Conservation (phyloP, 2,329 filamentous ascomycete genomes). For the Ophiosphaerella herpotricha region DNA sequence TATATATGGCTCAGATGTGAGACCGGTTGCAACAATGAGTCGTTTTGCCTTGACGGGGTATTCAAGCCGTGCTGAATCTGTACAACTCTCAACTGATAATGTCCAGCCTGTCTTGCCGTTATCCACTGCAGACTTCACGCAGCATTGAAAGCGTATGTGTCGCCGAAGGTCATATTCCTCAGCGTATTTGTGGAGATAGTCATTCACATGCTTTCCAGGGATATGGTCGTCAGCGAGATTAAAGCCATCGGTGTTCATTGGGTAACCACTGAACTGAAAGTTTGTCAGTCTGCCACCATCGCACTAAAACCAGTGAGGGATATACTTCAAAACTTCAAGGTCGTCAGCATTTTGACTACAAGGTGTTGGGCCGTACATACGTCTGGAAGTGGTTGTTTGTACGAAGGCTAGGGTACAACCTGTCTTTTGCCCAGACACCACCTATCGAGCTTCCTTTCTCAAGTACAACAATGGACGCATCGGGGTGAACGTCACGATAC, state of each 20-base stretch:
- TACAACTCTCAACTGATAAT: conserved; percentile 12
- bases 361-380: conserved; percentile 19
- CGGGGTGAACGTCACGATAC: conserved; percentile 51
- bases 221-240: conserved; percentile 59
- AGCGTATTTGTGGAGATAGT: conserved; percentile 57
- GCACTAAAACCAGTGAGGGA: neutral
- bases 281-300: neutral
- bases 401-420: conserved; percentile 50
- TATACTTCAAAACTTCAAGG: conserved; percentile 19
- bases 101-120: conserved; percentile 29
- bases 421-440: conserved; percentile 51
- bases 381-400: conserved; percentile 52
- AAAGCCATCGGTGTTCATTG: conserved; percentile 34
- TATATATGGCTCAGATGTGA: conserved; percentile 63
- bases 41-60: conserved; percentile 45
- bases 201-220: conserved; percentile 60
- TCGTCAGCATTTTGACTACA: conserved; percentile 2
- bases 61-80: neutral
- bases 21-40: conserved; percentile 65
- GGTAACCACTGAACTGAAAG: conserved; percentile 44
- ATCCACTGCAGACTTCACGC: conserved; percentile 55
- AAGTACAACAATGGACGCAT: conserved; percentile 49
- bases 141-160: conserved; percentile 57
- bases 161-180: conserved; percentile 53
- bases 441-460: conserved; percentile 49